Evolutionary conservation across 805 yeast species (phyloP), one percentile per base, ranked within the genome.

Genomic region (Wickerhamomyces silvicola): DNA sequence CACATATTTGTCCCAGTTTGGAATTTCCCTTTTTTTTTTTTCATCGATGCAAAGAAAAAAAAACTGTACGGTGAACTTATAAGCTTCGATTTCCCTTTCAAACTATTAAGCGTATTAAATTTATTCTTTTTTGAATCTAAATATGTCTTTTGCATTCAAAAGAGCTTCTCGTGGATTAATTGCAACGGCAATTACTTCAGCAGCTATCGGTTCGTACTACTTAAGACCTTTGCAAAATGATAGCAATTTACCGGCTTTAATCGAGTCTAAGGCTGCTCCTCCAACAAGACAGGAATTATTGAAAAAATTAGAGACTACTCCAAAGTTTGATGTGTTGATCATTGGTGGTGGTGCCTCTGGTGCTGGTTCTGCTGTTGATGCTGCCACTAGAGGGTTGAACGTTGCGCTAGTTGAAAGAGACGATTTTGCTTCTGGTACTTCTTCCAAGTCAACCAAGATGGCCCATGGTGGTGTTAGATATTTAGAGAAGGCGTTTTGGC

Each of bases 341-440:
- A 78, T 90, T 45, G 97, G 97, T 39, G 97, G 96, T 45, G 97
- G 97, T 55, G 97, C 97, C 24, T 80, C 92, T 11, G 97, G 97
- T 41, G 66, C 95, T 5, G 97, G 97, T 38, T 75, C 85, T 29
- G 97, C 96, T 1, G 65, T 88, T 27, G 97, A 88, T 60, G 96
- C 96, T 22, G 73, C 81, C 18, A 73, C 94, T 26, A 72, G 97
- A 59, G 97, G 97, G 29, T 72, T 87, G 46, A 83, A 85, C 52
- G 95, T 86, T 26, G 83, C 94, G 31, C 59, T 88, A 36, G 71
- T 88, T 37, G 97, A 88, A 60, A 81, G 81, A 54, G 77, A 75
- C 43, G 97, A 88, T 64, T 88, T 82, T 54, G 95, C 95, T 7
- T 70, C 86, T 8, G 96, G 95, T 25, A 90, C 97, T 11, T 82